phyloP scores from a whole-genome alignment of 306 rosid genomes.

The Corylus americana region DNA sequence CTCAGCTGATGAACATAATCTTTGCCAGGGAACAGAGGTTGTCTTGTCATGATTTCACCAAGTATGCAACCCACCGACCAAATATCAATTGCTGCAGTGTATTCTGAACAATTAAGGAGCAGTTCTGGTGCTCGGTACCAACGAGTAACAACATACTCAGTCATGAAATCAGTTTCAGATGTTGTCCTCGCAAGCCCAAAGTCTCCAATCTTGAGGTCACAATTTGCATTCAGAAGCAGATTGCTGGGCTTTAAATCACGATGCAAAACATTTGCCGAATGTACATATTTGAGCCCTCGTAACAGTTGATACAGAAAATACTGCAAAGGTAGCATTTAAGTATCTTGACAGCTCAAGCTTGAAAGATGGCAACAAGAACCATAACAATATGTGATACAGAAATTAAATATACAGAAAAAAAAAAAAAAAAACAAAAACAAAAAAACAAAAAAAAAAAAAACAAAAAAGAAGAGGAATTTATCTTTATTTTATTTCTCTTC shows the following conservation, averaged over 20 bases:
- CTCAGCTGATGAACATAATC: constrained; percentile 97
- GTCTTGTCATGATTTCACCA: constrained; percentile 85
- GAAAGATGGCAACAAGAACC: constrained; percentile 23
- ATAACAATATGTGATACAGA: background rate
- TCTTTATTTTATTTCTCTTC: background rate
- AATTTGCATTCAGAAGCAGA: constrained; percentile 85
- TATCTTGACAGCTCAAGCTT: constrained; percentile 18
- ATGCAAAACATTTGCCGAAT: constrained; percentile 92
- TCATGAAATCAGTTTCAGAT: constrained; percentile 98
- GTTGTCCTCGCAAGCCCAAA: constrained; percentile 99
- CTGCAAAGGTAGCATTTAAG: constrained; percentile 47
- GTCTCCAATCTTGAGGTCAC: constrained; percentile 97
- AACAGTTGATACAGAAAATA: constrained; percentile 91
- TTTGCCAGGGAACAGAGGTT: constrained; percentile 88
- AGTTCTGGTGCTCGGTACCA: constrained; percentile 97
- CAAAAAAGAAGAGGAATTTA: background rate
- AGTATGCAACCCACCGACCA: constrained; percentile 99
- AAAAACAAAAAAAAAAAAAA: background rate
- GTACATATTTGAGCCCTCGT: constrained; percentile 91
- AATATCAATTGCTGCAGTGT: constrained; percentile 93
- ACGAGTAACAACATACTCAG: constrained; percentile 95
- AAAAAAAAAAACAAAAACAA: background rate
- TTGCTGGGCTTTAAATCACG: constrained; percentile 98
- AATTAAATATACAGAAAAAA: background rate
- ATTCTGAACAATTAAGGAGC: constrained; percentile 94